Evolutionary conservation across 1,284 basidiomycete genomes (phyloP), one percentile per base, ranked within the genome.

Genomic region (Trametes sp.): DNA sequence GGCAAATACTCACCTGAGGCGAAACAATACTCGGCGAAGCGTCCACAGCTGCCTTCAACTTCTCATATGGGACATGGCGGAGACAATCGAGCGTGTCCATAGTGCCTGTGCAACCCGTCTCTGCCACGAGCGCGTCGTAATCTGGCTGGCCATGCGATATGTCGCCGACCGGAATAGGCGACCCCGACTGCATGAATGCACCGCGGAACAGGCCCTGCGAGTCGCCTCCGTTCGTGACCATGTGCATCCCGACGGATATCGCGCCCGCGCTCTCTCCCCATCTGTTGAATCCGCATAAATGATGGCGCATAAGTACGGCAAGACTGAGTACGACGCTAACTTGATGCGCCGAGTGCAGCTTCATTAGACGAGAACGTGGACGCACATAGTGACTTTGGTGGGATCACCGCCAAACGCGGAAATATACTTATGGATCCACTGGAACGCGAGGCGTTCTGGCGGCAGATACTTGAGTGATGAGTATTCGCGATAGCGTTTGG

Each of bases 341-440:
- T 16, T 26, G 29, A 14, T 16, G 24, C n/a, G n/a, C n/a, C n/a
- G n/a, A n/a, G n/a, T n/a, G n/a, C n/a, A n/a, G n/a, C n/a, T n/a
- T n/a, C n/a, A n/a, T n/a, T 28, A 14, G 3, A 26, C 11, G 16
- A 14, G 6, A 7, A 44, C 31, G 7, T n/a, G 28, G 0, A 66
- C 81, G 52, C 72, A 86, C 85, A 86, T 82, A 2, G 83, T 86
- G 3, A 87, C 86, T 69, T 82, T 82, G 2, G 76, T 72, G 10
- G 84, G 82, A 68, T 90, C 84, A 4, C 90, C 90, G 1, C 88
- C 88, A 58, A 92, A 91, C 0, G 75, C 74, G 9, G 74, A 64
- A 53, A 92, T 87, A 68, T 91, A 87, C 66, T 85, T 80, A 63
- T 89, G 84, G 0, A 90, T 77, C 72, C 72, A 73, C 33, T 66